Percentiles rank a stretch among this genome's conserved stretches.
These are phyloP conservation scores for Paraglomus occultum DNA, from an alignment of 192 early-diverging fungal genomes.

Conservation along the genomic window DNA sequence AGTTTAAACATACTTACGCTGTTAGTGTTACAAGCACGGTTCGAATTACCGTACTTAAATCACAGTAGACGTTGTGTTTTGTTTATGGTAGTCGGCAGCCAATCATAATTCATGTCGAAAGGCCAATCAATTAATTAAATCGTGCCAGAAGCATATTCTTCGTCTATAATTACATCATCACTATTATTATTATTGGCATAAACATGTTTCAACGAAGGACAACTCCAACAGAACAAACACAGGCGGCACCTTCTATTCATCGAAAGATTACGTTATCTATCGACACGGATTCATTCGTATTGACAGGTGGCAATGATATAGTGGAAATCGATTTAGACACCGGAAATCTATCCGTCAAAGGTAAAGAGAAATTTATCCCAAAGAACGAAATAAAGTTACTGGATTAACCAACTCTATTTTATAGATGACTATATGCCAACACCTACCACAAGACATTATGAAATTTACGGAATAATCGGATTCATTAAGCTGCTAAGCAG, in stretches of 20 bases:
- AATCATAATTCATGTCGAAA: too few species aligned
- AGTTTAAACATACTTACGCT: too few species aligned
- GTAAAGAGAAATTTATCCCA: neutral
- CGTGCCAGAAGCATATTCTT: too few species aligned
- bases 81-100: too few species aligned
- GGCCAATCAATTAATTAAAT: too few species aligned
- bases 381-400: neutral
- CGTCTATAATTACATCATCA: too few species aligned
- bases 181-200: too few species aligned
- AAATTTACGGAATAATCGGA: conserved; percentile 19
- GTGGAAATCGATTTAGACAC: conserved; percentile 12
- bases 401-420: neutral
- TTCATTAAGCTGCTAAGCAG: conserved; percentile 11
- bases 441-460: conserved; percentile 3
- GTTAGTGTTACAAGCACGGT: too few species aligned
- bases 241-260: neutral
- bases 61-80: too few species aligned
- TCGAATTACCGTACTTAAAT: too few species aligned
- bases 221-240: too few species aligned
- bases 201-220: too few species aligned
- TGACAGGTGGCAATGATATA: conserved; percentile 14
- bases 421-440: neutral
- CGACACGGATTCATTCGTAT: conserved; percentile 21
- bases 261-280: conserved; percentile 9
- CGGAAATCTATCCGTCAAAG: conserved; percentile 15